phyloP scores from a whole-genome alignment of 2,329 filamentous ascomycete genomes.

The Fusarium staphyleae region DNA sequence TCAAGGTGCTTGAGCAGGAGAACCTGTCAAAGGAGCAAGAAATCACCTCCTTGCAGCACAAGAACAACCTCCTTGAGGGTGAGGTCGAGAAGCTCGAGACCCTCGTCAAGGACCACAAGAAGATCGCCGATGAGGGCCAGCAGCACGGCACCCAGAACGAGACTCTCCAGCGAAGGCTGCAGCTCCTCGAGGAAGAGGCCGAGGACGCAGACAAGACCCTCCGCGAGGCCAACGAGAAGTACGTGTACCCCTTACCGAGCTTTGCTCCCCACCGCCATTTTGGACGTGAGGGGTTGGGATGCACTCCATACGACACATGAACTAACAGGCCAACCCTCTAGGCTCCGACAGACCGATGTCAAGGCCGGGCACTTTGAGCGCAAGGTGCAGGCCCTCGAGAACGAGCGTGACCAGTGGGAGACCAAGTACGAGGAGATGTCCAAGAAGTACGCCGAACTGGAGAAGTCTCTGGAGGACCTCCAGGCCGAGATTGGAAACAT shows the following conservation, averaged over 20 bases:
- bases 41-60: slow-evolving; percentile 94
- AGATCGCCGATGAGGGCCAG: slow-evolving; percentile 80
- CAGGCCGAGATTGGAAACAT: slow-evolving; percentile 93
- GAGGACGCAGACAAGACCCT: slow-evolving; percentile 96
- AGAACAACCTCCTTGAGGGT: slow-evolving; percentile 86
- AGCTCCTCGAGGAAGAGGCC: slow-evolving; percentile 97
- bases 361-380: slow-evolving; percentile 99
- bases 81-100: slow-evolving; percentile 94
- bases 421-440: slow-evolving; percentile 97
- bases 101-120: slow-evolving; percentile 86
- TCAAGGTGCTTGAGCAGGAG: slow-evolving; percentile 93
- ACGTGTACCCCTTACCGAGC: slow-evolving; percentile 52
- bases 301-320: background rate
- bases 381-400: slow-evolving; percentile 96
- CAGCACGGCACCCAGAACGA: slow-evolving; percentile 90
- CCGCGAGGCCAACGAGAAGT: slow-evolving; percentile 99
- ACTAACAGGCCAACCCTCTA: slow-evolving; percentile 50
- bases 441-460: slow-evolving; percentile 81
- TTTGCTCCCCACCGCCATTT: slow-evolving; percentile 36
- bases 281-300: slow-evolving; percentile 11
- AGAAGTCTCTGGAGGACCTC: slow-evolving; percentile 93
- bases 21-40: slow-evolving; percentile 97
- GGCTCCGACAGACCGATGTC: slow-evolving; percentile 98
- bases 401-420: slow-evolving; percentile 93
- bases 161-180: slow-evolving; percentile 86